Evolutionary conservation across 1,284 basidiomycete species (phyloP), one percentile per base, ranked within the genome.

Genomic region (Volvariella volvacea): DNA sequence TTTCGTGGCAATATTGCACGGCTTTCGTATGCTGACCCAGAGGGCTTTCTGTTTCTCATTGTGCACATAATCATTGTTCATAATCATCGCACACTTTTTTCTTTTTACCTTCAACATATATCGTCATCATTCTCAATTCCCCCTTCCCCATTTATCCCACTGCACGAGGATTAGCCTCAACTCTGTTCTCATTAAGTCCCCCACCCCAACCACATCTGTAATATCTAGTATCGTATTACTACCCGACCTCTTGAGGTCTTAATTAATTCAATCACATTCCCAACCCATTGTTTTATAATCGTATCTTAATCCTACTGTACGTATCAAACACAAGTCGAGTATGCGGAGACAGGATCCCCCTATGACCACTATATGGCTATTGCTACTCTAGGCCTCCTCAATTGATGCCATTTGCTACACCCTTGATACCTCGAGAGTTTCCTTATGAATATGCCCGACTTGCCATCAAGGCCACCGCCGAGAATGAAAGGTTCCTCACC

Each of bases 201-300:
- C 54, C n/a, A n/a, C n/a, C n/a, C 51, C 49, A 6, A 28, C 53
- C 49, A 60, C 58, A 53, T 28, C 52, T 65, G 64, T 68, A 68
- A 64, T 67, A 62, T 55, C 53, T 61, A 59, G 50, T 70, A 69
- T 59, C 53, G 57, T 71, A 71, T 63, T 51, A 46, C 49, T 38
- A 53, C 50, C 48, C 44, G n/a, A n/a, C 45, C 42, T 51, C 47
- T 45, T 39, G 47, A 46, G 42, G 47, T 45, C 45, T 51, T 16
- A 20, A 20, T 36, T 36, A 36, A 36, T 36, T 28, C 25, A 36
- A 40, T 40, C 19, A 46, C 39, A 28, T 16, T 32, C 32, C 14
- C 34, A 37, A 44, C 41, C 41, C 48, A 37, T n/a, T 48, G 43
- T 45, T 39, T 22, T 46, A 40, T 47, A 47, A 22, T 20, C 30